Percentiles rank a stretch among this genome's conserved stretches.
These are phyloP conservation scores for Silene vulgaris DNA, from an alignment of 179 eudicot species.

Conservation along the genomic window DNA sequence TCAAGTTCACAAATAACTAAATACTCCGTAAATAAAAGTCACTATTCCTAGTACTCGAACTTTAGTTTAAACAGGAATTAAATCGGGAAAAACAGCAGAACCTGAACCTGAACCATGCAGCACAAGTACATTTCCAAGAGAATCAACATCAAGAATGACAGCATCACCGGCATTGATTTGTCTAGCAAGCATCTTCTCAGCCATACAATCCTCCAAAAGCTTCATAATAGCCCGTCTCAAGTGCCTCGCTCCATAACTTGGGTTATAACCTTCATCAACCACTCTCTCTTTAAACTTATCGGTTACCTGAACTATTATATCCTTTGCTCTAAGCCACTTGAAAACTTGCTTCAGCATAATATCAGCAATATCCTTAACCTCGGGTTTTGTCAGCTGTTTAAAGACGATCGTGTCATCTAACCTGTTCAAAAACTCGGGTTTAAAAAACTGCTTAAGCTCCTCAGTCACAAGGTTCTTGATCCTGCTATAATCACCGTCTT, in stretches of 20 bases:
- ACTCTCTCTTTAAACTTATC: slow-evolving; percentile 66
- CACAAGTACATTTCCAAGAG: slow-evolving; percentile 40
- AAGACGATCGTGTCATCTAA: slow-evolving; percentile 90
- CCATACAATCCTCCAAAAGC: slow-evolving; percentile 85
- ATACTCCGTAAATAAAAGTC: neutral
- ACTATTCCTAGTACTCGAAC: neutral
- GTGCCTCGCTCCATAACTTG: slow-evolving; percentile 89
- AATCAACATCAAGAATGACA: slow-evolving; percentile 48
- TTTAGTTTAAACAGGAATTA: slow-evolving; percentile 5
- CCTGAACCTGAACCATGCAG: slow-evolving; percentile 35
- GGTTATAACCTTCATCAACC: slow-evolving; percentile 80
- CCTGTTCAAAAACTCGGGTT: slow-evolving; percentile 86
- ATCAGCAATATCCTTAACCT: slow-evolving; percentile 85
- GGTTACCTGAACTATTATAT: slow-evolving; percentile 64
- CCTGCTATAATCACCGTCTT: slow-evolving; percentile 57
- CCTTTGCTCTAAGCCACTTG: slow-evolving; percentile 54
- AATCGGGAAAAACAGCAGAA: slow-evolving; percentile 18
- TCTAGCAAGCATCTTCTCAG: slow-evolving; percentile 83
- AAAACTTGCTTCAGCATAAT: slow-evolving; percentile 84
- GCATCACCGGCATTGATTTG: slow-evolving; percentile 79
- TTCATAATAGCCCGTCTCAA: slow-evolving; percentile 88
- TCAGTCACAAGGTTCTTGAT: slow-evolving; percentile 71
- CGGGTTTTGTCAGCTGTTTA: slow-evolving; percentile 68
- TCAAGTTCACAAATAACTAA: neutral
- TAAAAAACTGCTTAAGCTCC: slow-evolving; percentile 71